Base-by-base conservation (phyloP, 2,329 filamentous ascomycete genomes). In the Aureobasidium sp. region DNA sequence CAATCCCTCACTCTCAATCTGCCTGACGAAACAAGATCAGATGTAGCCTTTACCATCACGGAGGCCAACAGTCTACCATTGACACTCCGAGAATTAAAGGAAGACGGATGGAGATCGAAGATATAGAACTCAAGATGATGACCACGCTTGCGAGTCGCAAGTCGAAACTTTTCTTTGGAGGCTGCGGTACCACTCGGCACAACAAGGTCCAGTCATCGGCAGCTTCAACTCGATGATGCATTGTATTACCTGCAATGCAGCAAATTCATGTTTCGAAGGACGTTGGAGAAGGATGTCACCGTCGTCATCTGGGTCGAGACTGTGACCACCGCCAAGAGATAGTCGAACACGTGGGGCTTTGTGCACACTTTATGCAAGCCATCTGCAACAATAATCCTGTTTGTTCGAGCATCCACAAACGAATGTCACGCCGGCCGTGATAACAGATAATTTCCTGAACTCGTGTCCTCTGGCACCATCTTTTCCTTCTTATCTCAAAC, bases 401-500 rank as follows among this genome's bases (percentile, higher is more conserved):
- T 55, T 55, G 17, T 31, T 55, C 25, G 51, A 31, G 37, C 36
- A 41, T 55, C 36, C 37, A 41, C 51, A 53, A 39, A 55, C 41
- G 39, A 55, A 55, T 39, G 51, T 55, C 51, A 55, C 51, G 51
- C 37, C 51, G 51, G 37, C 31, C 37, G 36, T 29, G 51, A 42
- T 55, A 55, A 55, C 51, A 55, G 51, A 15, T 37, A 52, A 55
- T 55, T 42, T 55, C 51, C 51, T 42, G 51, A 12, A 55, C 3
- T 42, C 51, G 51, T 55, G 51, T 55, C 51, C 51, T 55, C 17
- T 55, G 15, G 25, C n/a, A 15, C 12, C 27, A 25, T 31, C 36
- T 55, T 39, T 29, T 22, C 37, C 15, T 42, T 22, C 37, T 55
- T 29, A 48, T 41, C 20, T 29, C 22, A n/a, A 55, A 31, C 15